phyloP scores from a whole-genome alignment of 441 rosid species.

The Dalechampia spathulata region DNA sequence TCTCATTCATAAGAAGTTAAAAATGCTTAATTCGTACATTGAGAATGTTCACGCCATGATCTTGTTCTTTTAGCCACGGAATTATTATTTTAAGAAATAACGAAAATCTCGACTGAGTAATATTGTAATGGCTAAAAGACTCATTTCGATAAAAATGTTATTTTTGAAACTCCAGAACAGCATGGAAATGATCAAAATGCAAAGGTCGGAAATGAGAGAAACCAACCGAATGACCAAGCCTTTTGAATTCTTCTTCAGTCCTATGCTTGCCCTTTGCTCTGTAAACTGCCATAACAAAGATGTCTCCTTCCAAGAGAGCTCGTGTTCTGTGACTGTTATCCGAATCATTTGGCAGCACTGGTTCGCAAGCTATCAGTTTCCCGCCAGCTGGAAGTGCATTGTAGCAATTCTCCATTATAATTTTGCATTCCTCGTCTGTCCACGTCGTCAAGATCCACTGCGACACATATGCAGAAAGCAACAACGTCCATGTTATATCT shows the following conservation, averaged over 20 bases:
- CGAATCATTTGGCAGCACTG: constrained; percentile 57
- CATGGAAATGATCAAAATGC: constrained; percentile 53
- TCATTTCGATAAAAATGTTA: too few species aligned
- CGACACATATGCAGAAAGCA: neutral
- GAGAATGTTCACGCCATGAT: too few species aligned
- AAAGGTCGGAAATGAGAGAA: constrained; percentile 45
- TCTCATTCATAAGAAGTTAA: too few species aligned
- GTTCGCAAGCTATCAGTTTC: constrained; percentile 77
- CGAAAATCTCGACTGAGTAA: too few species aligned
- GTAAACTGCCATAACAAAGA: constrained; percentile 77
- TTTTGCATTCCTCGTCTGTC: constrained; percentile 74
- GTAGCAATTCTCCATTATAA: constrained; percentile 70
- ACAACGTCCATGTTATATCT: too few species aligned
- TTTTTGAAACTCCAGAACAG: constrained; percentile 58
- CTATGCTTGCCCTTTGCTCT: constrained; percentile 75
- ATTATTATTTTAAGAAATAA: too few species aligned
- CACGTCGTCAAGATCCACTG: constrained; percentile 83
- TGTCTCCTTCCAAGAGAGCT: constrained; percentile 71
- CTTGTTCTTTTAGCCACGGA: too few species aligned
- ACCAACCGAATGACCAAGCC: constrained; percentile 56
- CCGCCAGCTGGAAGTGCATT: constrained; percentile 70
- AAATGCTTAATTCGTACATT: too few species aligned
- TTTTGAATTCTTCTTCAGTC: constrained; percentile 57
- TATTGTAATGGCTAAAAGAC: too few species aligned
- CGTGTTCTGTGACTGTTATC: constrained; percentile 66